These are phyloP conservation scores for Termitomyces sp. DNA, from an alignment of 768 basidiomycete species.

Conservation along the genomic window DNA sequence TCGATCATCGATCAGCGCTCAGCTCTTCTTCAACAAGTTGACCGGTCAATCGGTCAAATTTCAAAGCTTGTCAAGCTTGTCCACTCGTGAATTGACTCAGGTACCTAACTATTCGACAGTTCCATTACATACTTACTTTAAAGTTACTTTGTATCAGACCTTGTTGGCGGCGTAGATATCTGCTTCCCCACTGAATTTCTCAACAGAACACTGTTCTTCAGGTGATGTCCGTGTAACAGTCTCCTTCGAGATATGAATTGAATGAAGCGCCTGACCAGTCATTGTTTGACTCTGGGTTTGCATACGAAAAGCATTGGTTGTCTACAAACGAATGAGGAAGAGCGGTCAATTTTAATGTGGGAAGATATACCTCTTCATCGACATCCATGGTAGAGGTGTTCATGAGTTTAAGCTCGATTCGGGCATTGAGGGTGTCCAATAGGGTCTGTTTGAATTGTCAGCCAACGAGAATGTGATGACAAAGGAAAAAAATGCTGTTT, in stretches of 20 bases:
- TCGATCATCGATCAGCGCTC: no score
- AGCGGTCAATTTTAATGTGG: background rate
- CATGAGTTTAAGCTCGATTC: slow-evolving; percentile 32
- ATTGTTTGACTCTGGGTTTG: slow-evolving; percentile 22
- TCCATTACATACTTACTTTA: background rate
- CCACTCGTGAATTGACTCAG: no score
- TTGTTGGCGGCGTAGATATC: slow-evolving; percentile 14
- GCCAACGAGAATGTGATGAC: background rate
- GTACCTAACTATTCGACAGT: background rate
- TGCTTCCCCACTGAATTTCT: slow-evolving; percentile 19
- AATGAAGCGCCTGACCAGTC: slow-evolving; percentile 22
- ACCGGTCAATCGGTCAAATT: no score
- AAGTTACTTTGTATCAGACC: background rate
- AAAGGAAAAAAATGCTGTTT: slow-evolving; percentile 10
- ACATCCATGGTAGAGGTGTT: slow-evolving; percentile 24
- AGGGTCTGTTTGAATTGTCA: slow-evolving; percentile 32
- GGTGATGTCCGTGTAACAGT: slow-evolving; percentile 19
- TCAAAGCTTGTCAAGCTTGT: no score
- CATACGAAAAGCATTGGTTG: slow-evolving; percentile 24
- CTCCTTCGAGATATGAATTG: slow-evolving; percentile 27
- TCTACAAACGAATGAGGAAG: slow-evolving; percentile 4
- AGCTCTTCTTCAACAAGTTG: no score
- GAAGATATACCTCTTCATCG: slow-evolving; percentile 25
- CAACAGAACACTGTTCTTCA: slow-evolving; percentile 20
- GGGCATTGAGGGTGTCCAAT: slow-evolving; percentile 42